Evolutionary conservation across 257 asterid species (phyloP).

Genomic region (Linaria vulgaris): DNA sequence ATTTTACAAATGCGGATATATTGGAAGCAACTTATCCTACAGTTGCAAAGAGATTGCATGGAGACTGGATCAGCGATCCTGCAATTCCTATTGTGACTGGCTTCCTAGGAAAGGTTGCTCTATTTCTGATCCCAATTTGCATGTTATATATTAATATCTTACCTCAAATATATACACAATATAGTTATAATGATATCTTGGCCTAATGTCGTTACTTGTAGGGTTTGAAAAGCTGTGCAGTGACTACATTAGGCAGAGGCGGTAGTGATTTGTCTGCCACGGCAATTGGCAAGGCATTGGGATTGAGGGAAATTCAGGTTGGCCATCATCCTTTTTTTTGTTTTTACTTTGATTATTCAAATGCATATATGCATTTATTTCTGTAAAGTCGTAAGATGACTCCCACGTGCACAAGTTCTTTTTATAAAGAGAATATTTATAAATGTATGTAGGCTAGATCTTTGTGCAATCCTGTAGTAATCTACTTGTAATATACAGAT

Average conservation of each 20-base stretch:
- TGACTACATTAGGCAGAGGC: constrained; percentile 90
- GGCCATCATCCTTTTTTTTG: background rate
- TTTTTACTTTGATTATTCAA: background rate
- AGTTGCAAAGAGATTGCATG: constrained; percentile 65
- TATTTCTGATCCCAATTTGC: constrained; percentile 16
- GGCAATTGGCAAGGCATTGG: constrained; percentile 61
- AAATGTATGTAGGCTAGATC: constrained; percentile 58
- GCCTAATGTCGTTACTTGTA: constrained; percentile 28
- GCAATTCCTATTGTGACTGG: constrained; percentile 91
- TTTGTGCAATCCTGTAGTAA: constrained; percentile 91
- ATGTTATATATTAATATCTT: background rate
- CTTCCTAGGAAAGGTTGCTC: constrained; percentile 81
- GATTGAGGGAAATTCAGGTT: constrained; percentile 88
- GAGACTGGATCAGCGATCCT: constrained; percentile 68
- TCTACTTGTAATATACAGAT: constrained; percentile 81
- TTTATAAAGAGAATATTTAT: no score
- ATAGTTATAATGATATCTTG: constrained; percentile 29
- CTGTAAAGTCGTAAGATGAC: no score
- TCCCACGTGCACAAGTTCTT: no score
- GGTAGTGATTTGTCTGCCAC: constrained; percentile 98
- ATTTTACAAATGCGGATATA: constrained; percentile 84
- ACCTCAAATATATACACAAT: background rate
- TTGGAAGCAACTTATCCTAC: constrained; percentile 90
- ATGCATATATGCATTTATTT: no score
- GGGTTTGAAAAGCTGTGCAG: constrained; percentile 83